These are phyloP conservation scores for Boletus sp. DNA, from an alignment of 1,284 basidiomycete genomes.

Conservation along the genomic window DNA sequence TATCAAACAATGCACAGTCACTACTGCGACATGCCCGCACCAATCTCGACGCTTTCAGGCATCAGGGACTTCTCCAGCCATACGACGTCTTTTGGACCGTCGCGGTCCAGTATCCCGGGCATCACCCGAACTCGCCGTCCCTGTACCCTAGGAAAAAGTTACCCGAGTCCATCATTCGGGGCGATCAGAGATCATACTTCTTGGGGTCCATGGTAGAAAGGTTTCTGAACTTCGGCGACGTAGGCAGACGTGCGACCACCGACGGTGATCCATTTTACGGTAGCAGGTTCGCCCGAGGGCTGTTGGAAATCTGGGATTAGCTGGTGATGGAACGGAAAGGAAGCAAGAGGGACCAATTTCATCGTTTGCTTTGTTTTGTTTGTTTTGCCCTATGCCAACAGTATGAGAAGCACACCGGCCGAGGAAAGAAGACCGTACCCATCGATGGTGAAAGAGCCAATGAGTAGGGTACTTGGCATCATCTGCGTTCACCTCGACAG, in stretches of 20 bases:
- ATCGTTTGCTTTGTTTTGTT: constrained; percentile 54
- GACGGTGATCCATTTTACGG: constrained; percentile 75
- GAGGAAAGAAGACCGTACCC: constrained; percentile 42
- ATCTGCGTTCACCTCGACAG: constrained; percentile 74
- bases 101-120: neutral
- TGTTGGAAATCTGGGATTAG: constrained; percentile 28
- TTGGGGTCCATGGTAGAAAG: constrained; percentile 13
- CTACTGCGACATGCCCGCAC: too few relatives aligned
- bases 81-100: constrained; percentile 12
- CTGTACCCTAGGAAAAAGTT: neutral
- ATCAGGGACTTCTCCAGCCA: neutral
- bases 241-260: constrained; percentile 80
- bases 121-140: neutral
- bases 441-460: constrained; percentile 72
- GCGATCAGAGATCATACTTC: constrained; percentile 8
- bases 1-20: too few relatives aligned
- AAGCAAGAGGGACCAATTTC: constrained; percentile 45
- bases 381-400: constrained; percentile 59
- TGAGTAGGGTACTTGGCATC: constrained; percentile 63
- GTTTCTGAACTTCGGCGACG: constrained; percentile 62
- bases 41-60: neutral
- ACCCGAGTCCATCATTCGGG: neutral
- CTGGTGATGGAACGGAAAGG: constrained; percentile 1
- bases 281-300: constrained; percentile 69
- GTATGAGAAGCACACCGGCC: constrained; percentile 10